These are phyloP conservation scores for Geranomyces variabilis DNA, from an alignment of 192 early-diverging fungal species.

Conservation along the genomic window DNA sequence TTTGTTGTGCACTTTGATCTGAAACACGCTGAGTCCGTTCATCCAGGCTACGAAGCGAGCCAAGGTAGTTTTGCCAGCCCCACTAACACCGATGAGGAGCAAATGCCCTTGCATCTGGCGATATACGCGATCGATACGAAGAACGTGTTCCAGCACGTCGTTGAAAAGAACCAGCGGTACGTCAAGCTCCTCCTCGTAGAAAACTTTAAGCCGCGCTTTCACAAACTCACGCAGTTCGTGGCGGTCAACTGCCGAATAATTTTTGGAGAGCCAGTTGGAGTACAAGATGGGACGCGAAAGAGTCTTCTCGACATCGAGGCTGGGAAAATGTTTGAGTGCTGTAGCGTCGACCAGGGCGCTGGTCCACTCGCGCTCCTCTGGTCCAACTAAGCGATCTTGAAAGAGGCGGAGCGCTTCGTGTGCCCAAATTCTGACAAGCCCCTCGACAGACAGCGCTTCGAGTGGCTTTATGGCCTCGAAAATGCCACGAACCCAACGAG, in stretches of 20 bases:
- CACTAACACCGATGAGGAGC: slow-evolving; percentile 96
- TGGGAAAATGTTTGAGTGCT: slow-evolving; percentile 88
- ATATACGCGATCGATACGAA: slow-evolving; percentile 98
- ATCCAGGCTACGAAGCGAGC: slow-evolving; percentile 99
- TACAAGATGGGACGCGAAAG: slow-evolving; percentile 91
- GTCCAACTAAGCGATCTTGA: slow-evolving; percentile 94
- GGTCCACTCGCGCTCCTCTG: slow-evolving; percentile 90
- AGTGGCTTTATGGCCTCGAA: slow-evolving; percentile 89
- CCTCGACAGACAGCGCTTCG: slow-evolving; percentile 75
- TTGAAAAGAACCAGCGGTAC: slow-evolving; percentile 96
- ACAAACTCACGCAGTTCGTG: slow-evolving; percentile 91
- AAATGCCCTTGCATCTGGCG: slow-evolving; percentile 98
- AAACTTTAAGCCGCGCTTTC: slow-evolving; percentile 91
- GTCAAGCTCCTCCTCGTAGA: slow-evolving; percentile 99
- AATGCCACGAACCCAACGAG: slow-evolving; percentile 98
- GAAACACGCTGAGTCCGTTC: slow-evolving; percentile 95
- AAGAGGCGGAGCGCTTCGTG: slow-evolving; percentile 98
- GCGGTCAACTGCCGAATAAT: slow-evolving; percentile 87
- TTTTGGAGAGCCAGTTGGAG: slow-evolving; percentile 96
- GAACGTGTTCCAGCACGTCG: slow-evolving; percentile 95
- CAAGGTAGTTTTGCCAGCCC: slow-evolving; percentile 96
- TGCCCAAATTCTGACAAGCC: slow-evolving; percentile 94
- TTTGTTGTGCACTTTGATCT: slow-evolving; percentile 97
- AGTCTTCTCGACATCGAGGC: slow-evolving; percentile 67
- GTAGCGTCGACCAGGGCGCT: slow-evolving; percentile 81